These are phyloP conservation scores for Pyrenophora teres DNA, from an alignment of 2,329 filamentous ascomycete species.

Conservation along the genomic window DNA sequence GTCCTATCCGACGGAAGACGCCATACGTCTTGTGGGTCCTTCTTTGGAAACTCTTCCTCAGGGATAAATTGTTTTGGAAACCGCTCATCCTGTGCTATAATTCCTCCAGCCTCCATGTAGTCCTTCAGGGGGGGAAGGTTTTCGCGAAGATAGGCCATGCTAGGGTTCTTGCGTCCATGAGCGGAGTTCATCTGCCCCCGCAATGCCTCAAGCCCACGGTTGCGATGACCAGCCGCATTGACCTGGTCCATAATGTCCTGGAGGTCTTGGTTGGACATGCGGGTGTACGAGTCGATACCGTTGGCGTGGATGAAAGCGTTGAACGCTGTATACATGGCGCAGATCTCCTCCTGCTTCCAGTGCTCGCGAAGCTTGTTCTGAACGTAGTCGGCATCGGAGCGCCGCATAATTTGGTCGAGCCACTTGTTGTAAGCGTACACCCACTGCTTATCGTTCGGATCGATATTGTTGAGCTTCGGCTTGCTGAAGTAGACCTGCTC, in stretches of 20 bases:
- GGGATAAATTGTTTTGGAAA: slow-evolving; percentile 3
- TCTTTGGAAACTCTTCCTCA: not conserved
- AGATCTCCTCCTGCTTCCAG: slow-evolving; percentile 1
- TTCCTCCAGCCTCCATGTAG: not conserved
- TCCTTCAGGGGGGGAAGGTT: not conserved
- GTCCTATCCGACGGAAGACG: no score
- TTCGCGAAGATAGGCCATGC: slow-evolving; percentile 8
- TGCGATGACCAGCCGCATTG: not conserved
- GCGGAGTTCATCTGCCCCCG: slow-evolving; percentile 4
- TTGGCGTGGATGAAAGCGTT: slow-evolving; percentile 2
- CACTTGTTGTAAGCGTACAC: slow-evolving; percentile 8
- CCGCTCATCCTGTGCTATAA: not conserved
- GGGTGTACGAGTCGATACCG: slow-evolving; percentile 1
- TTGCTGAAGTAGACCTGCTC: not conserved
- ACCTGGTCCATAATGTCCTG: not conserved
- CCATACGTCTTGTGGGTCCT: not conserved
- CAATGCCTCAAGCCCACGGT: not conserved
- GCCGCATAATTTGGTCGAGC: slow-evolving; percentile 9
- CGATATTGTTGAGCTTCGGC: not conserved
- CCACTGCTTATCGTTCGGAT: slow-evolving; percentile 6
- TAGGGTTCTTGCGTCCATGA: slow-evolving; percentile 1
- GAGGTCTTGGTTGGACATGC: not conserved
- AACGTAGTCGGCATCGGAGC: not conserved
- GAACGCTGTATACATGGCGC: slow-evolving; percentile 7
- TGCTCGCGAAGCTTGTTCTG: slow-evolving; percentile 1